Evolutionary conservation across 805 yeast species (phyloP).

Genomic region (Nakazawaea anatomiae): DNA sequence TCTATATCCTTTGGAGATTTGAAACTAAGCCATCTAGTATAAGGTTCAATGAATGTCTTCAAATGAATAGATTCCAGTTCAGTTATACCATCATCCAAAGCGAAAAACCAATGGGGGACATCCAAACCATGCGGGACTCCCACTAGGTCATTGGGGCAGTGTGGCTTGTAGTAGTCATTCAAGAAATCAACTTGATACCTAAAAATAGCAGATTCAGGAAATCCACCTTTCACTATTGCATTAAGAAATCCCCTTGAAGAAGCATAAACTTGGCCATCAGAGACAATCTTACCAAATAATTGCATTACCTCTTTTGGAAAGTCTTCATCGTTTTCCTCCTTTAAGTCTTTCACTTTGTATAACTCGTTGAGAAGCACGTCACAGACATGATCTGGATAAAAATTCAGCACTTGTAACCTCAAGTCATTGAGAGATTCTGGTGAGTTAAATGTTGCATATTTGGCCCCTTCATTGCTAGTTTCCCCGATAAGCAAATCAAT

Average conservation of each 20-base stretch:
- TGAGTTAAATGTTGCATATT: constrained; percentile 25
- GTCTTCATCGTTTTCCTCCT: constrained; percentile 12
- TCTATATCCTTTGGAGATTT: not conserved
- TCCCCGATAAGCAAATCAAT: constrained; percentile 27
- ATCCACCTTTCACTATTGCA: constrained; percentile 22
- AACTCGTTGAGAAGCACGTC: constrained; percentile 18
- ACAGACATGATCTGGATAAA: constrained; percentile 26
- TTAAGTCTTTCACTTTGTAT: constrained; percentile 15
- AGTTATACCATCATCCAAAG: constrained; percentile 19
- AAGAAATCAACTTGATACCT: constrained; percentile 25
- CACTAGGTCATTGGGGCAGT: constrained; percentile 15
- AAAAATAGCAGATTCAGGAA: constrained; percentile 21
- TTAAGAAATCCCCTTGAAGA: constrained; percentile 31
- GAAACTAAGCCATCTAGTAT: constrained; percentile 5
- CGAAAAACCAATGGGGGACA: constrained; percentile 28
- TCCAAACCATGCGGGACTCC: constrained; percentile 34
- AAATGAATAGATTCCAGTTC: constrained; percentile 18
- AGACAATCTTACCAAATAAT: constrained; percentile 28
- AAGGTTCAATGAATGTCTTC: constrained; percentile 3
- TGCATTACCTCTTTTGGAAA: constrained; percentile 16
- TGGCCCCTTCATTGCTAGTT: constrained; percentile 26
- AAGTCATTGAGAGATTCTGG: constrained; percentile 24
- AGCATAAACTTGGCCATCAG: constrained; percentile 33
- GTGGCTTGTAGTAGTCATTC: constrained; percentile 20
- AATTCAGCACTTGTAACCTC: constrained; percentile 26